A percentile compares a stretch with the other conserved stretches of the same genome.
phyloP scores from a whole-genome alignment of 2,329 filamentous ascomycete genomes.

The Botrytis medusae region DNA sequence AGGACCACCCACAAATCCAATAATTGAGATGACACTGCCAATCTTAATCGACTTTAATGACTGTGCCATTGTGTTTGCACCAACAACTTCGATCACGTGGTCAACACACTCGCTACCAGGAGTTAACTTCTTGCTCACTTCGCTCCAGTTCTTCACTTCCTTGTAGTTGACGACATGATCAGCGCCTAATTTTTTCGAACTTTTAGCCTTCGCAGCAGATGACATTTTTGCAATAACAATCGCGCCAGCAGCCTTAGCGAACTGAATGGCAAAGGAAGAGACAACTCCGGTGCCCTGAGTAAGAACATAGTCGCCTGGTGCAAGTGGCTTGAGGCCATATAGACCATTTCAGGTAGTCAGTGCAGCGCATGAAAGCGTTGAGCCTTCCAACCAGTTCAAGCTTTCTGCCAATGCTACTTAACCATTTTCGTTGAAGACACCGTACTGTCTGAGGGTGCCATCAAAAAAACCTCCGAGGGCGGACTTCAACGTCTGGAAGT shows the following conservation, averaged over 20 bases:
- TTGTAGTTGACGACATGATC: not conserved
- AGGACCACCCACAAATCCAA: not conserved
- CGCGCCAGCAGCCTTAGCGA: conserved; percentile 51
- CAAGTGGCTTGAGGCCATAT: conserved; percentile 53
- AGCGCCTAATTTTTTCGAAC: not conserved
- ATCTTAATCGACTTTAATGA: not conserved
- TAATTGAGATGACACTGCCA: not conserved
- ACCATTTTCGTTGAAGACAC: conserved; percentile 46
- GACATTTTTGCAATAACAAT: not conserved
- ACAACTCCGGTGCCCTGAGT: conserved; percentile 58
- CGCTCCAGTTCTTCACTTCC: not conserved
- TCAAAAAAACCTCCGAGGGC: conserved; percentile 36
- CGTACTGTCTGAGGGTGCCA: conserved; percentile 46
- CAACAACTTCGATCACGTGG: not conserved
- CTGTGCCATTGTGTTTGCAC: not conserved
- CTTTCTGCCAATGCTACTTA: conserved; percentile 58
- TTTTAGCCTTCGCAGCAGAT: not conserved
- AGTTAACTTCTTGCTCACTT: not conserved
- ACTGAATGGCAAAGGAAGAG: conserved; percentile 51
- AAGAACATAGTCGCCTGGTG: conserved; percentile 46
- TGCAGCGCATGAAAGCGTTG: conserved; percentile 58
- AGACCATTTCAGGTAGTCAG: conserved; percentile 66
- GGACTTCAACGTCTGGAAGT: conserved; percentile 11
- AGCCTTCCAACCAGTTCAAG: conserved; percentile 58
- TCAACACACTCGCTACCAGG: not conserved